phyloP scores from a whole-genome alignment of 2,329 filamentous ascomycete genomes.

The Fusarium palustre region DNA sequence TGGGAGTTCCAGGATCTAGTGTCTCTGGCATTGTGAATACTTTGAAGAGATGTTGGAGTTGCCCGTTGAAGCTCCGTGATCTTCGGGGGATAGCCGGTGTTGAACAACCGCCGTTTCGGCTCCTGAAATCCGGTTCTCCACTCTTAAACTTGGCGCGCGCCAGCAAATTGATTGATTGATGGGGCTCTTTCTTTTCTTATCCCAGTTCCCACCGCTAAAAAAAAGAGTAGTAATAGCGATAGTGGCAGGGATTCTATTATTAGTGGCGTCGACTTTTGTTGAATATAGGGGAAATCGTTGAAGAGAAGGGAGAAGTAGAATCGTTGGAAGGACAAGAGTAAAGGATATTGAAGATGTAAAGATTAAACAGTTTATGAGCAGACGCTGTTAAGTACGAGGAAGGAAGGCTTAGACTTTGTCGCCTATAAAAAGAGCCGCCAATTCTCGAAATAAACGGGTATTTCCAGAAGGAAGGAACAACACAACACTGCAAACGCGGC shows the following conservation, averaged over 20 bases:
- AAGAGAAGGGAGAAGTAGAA: background rate
- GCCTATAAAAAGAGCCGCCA: slow-evolving; percentile 16
- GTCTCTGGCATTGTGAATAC: slow-evolving; percentile 46
- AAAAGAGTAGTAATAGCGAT: background rate
- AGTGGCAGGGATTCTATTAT: slow-evolving; percentile 25
- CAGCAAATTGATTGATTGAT: slow-evolving; percentile 20
- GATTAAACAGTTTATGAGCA: background rate
- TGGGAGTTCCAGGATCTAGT: slow-evolving; percentile 45
- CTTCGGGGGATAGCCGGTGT: slow-evolving; percentile 41
- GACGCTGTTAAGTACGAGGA: too few relatives aligned
- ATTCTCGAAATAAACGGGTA: background rate
- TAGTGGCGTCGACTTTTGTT: slow-evolving; percentile 6
- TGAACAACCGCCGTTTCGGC: slow-evolving; percentile 42
- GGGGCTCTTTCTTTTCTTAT: slow-evolving; percentile 1
- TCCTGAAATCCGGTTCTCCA: slow-evolving; percentile 45
- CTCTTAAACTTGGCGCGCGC: slow-evolving; percentile 37
- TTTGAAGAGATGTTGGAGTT: background rate
- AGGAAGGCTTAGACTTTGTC: background rate
- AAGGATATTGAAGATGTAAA: background rate
- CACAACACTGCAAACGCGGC: slow-evolving; percentile 10
- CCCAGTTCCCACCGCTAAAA: slow-evolving; percentile 15
- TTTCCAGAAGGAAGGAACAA: slow-evolving; percentile 1
- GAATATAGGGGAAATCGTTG: slow-evolving; percentile 19
- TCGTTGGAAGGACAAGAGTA: background rate
- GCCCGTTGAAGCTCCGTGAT: slow-evolving; percentile 43